Evolutionary conservation across 306 rosid species (phyloP), one percentile per base, ranked within the genome.

Genomic region (Pyrus pyrifolia): DNA sequence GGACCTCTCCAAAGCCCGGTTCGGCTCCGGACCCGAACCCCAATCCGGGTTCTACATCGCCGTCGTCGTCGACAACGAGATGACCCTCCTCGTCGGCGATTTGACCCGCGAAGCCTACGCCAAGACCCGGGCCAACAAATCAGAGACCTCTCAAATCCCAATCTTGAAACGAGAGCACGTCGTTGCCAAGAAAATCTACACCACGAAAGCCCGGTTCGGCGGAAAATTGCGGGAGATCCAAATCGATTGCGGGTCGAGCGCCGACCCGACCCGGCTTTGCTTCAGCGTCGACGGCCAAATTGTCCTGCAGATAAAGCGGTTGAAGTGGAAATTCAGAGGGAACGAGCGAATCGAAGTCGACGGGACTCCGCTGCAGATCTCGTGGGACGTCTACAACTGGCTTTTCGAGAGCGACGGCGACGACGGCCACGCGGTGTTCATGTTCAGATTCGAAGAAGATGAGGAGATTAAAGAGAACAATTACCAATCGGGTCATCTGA

Each of bases 321-420:
- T 93, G 80, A 89, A 82, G 71, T 93, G 98, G 98, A 95, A 95
- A 44, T 95, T 95, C 40, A 76, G 97, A 38, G 98, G 98, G 0
- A 95, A 87, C 49, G 96, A 95, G 77, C 80, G 88, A 6, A 83
- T 92, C 8, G 87, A 83, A 63, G 81, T 95, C 30, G 79, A 67
- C 61, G 99, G 99, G 2, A 89, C 87, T 3, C 73, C 80, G 12
- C 79, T 95, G 38, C 97, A 91, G 68, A 86, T 95, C 79, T 95
- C 94, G 1, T 95, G 99, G 99, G 99, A 95, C 67, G 96, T 92
- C 2, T 92, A 89, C 78, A 92, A 92, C 57, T 95, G 97, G 97
- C 80, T 92, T 0, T 95, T 95, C 78, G 86, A 84, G 71, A 84
- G 67, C 25, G 88, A 83, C 18, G 85, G 76, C 62, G 74, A 74